Conservation (phyloP, 1,284 basidiomycete genomes). For the Cryptococcus amylolentus region DNA sequence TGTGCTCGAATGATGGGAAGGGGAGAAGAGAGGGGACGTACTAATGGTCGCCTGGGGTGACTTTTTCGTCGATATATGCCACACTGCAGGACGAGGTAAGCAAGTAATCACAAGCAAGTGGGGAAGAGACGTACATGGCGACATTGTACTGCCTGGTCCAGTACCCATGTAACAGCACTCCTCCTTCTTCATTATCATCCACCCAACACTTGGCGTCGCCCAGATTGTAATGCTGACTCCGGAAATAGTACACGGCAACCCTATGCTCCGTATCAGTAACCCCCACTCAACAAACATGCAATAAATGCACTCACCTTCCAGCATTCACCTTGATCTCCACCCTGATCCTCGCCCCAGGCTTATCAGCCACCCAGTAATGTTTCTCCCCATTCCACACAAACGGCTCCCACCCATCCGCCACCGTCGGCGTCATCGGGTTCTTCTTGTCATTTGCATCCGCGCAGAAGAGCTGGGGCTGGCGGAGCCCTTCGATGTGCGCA, state of each 20-base stretch:
- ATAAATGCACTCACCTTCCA: conserved; percentile 36
- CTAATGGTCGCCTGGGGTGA: conserved; percentile 47
- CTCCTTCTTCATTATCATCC: conserved; percentile 48
- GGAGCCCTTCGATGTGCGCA: conserved; percentile 29
- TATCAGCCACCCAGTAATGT: conserved; percentile 44
- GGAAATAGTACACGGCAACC: conserved; percentile 50
- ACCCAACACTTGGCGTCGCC: conserved; percentile 51
- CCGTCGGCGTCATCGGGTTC: conserved; percentile 42
- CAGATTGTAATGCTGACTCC: conserved; percentile 46
- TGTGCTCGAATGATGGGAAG: neutral
- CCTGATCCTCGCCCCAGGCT: conserved; percentile 42
- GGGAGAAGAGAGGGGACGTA: conserved; percentile 17
- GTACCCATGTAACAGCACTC: conserved; percentile 39
- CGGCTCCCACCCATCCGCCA: conserved; percentile 39
- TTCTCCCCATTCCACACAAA: conserved; percentile 49
- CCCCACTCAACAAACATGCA: conserved; percentile 6
- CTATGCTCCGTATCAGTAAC: conserved; percentile 18
- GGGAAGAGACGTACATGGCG: conserved; percentile 33
- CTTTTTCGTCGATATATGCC: conserved; percentile 47
- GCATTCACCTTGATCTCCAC: conserved; percentile 44
- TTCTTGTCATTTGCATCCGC: conserved; percentile 46
- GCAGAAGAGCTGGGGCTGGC: conserved; percentile 46
- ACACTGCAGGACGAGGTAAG: conserved; percentile 27
- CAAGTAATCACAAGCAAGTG: neutral
- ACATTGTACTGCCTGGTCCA: conserved; percentile 48